Percentiles rank a stretch among this genome's conserved stretches.
Conservation (phyloP, 106 monocot species). For the Agapanthus africanus region DNA sequence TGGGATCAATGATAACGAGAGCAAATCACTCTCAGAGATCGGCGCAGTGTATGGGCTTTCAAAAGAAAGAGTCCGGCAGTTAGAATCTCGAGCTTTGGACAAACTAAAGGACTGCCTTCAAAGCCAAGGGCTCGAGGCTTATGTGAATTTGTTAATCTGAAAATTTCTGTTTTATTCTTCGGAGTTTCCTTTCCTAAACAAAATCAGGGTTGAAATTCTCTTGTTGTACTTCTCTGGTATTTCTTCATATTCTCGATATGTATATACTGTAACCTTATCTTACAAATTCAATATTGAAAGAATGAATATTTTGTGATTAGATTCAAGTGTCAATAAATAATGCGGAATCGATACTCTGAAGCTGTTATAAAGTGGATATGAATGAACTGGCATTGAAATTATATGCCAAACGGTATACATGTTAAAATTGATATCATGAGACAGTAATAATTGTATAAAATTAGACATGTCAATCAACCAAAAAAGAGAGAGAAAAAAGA, state of each 20-base stretch:
- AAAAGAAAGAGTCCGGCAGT: conserved; percentile 77
- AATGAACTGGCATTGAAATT: too few species aligned
- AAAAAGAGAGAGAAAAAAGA: too few species aligned
- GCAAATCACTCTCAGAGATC: conserved; percentile 62
- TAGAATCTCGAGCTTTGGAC: conserved; percentile 64
- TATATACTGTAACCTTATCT: background rate
- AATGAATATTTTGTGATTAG: too few species aligned
- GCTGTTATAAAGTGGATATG: too few species aligned
- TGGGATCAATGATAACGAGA: conserved; percentile 40
- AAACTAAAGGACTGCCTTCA: conserved; percentile 44
- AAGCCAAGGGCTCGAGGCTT: conserved; percentile 51
- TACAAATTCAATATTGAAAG: conserved; percentile 2
- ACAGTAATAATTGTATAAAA: too few species aligned
- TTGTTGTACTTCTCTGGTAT: background rate
- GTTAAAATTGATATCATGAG: too few species aligned
- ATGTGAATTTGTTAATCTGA: conserved; percentile 41
- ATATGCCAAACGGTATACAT: too few species aligned
- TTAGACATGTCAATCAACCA: too few species aligned
- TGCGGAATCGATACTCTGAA: too few species aligned
- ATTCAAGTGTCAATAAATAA: too few species aligned
- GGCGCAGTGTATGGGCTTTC: conserved; percentile 59
- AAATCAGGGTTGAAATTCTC: background rate
- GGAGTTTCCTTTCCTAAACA: background rate
- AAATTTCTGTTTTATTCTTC: conserved; percentile 4
- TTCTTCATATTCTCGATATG: background rate